A percentile compares a stretch with the other conserved stretches of the same genome.
These are phyloP conservation scores for Porphyrellus cyaneotinctus DNA, from an alignment of 768 basidiomycete species.

Conservation along the genomic window DNA sequence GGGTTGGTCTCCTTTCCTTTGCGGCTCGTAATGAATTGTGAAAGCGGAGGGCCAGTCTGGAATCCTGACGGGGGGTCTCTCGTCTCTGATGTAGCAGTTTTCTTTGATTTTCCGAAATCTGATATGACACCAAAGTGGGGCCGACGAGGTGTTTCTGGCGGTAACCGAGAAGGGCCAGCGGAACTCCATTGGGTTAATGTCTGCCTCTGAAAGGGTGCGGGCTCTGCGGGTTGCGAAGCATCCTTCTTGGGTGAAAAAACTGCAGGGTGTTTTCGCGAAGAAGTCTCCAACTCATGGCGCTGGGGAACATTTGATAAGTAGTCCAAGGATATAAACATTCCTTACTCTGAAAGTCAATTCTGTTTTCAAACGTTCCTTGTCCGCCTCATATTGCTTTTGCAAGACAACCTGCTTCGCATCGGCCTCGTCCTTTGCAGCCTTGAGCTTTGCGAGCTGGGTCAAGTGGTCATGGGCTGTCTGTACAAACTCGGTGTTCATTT, in stretches of 20 bases:
- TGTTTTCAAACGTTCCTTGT: constrained; percentile 66
- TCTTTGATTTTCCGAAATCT: constrained; percentile 23
- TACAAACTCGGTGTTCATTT: neutral
- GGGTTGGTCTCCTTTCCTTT: constrained; percentile 19
- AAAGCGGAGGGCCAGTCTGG: constrained; percentile 15
- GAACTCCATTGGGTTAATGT: constrained; percentile 29
- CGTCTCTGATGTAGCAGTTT: constrained; percentile 4
- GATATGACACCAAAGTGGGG: constrained; percentile 32
- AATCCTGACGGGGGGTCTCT: constrained; percentile 28
- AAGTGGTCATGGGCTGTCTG: constrained; percentile 59
- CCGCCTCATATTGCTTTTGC: constrained; percentile 61
- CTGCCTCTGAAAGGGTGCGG: constrained; percentile 38
- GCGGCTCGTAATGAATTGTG: constrained; percentile 11
- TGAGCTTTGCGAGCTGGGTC: constrained; percentile 51
- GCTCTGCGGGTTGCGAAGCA: constrained; percentile 38
- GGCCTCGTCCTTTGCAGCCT: constrained; percentile 55
- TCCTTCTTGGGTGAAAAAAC: constrained; percentile 46
- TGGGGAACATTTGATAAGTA: constrained; percentile 27
- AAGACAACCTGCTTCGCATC: constrained; percentile 52
- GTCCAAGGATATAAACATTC: constrained; percentile 2
- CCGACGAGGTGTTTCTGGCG: constrained; percentile 37
- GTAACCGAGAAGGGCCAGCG: constrained; percentile 26
- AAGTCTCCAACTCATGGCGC: constrained; percentile 67
- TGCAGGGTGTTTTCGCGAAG: constrained; percentile 45
- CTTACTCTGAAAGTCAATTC: constrained; percentile 66